These are phyloP conservation scores for Colletotrichum karsti DNA, from an alignment of 2,329 filamentous ascomycete species.

Conservation along the genomic window DNA sequence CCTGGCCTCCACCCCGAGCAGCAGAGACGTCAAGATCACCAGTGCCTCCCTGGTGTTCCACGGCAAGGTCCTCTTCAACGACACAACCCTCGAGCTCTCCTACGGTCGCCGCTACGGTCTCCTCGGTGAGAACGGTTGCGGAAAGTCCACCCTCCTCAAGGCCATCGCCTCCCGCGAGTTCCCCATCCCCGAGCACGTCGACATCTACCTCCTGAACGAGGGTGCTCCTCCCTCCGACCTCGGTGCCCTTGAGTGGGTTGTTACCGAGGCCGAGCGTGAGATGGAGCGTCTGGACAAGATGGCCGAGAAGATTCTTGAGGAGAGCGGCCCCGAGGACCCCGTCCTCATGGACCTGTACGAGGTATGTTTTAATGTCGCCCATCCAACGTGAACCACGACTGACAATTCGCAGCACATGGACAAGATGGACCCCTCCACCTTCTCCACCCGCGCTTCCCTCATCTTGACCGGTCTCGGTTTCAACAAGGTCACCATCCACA, in stretches of 20 bases:
- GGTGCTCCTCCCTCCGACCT: conserved; percentile 89
- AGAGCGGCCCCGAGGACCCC: conserved; percentile 90
- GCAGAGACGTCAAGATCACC: conserved; percentile 96
- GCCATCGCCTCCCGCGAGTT: conserved; percentile 93
- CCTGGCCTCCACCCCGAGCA: conserved; percentile 82
- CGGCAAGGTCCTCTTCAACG: conserved; percentile 93
- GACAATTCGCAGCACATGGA: conserved; percentile 82
- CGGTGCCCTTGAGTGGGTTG: conserved; percentile 96
- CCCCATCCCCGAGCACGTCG: conserved; percentile 94
- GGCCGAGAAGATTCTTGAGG: conserved; percentile 90
- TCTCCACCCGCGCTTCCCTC: conserved; percentile 92
- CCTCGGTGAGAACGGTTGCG: conserved; percentile 98
- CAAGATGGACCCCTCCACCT: conserved; percentile 97
- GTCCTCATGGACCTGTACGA: conserved; percentile 95
- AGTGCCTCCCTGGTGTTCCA: conserved; percentile 96
- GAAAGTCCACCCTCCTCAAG: conserved; percentile 98
- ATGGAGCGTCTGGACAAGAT: conserved; percentile 88
- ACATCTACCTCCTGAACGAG: conserved; percentile 98
- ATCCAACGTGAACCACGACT: conserved; percentile 7
- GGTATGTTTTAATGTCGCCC: conserved; percentile 60
- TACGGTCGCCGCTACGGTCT: conserved; percentile 94
- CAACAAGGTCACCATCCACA: conserved; percentile 97
- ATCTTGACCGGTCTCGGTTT: conserved; percentile 99
- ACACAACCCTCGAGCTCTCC: conserved; percentile 92
- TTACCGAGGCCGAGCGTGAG: conserved; percentile 92